Evolutionary conservation across 345 rosid species (phyloP), one percentile per base, ranked within the genome.

Genomic region (Bruguiera gymnorhiza): DNA sequence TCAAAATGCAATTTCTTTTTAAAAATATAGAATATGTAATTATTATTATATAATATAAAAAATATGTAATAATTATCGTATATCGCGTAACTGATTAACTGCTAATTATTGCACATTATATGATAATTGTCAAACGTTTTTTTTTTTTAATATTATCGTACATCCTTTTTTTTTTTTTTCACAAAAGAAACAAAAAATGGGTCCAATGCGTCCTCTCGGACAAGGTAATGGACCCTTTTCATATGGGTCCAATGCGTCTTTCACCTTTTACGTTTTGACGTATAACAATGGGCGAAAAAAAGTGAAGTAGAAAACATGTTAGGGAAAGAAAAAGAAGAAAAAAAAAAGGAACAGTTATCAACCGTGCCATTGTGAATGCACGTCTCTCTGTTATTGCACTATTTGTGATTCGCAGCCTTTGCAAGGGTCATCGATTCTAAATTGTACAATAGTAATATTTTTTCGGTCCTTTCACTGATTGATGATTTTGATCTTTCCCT

Each of bases 211-310:
- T 27, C 29, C 29, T 27, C 29, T 27, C 29, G 29, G 29, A 27
- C 29, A 27, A 27, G 29, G 29, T 27, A 27, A 27, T 27, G 29
- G 29, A 27, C 29, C 9, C 36, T 32, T 32, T 32, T 70, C 81
- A 73, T 23, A 21, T 75, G 83, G 86, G 82, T 67, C 86, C 86
- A 50, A 67, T 67, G 15, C 59, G 48, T 70, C 48, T 48, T 13
- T 24, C 8, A 6, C 51, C 31, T 29, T 20, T 26, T 26, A 2
- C 23, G 62, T 61, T 6, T 36, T 62, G 43, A n/a, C 31, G 32
- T 16, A 32, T n/a, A 2, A 27, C 65, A 30, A 43, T 51, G 1
- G 23, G 19, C 29, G 13, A 7, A 37, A 20, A 54, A 26, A 39
- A 3, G 58, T 21, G 59, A 34, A 13, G n/a, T 21, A 37, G 43